These are phyloP conservation scores for Amaranthus hypochondriacus DNA, from an alignment of 148 eudicot genomes.

Conservation along the genomic window DNA sequence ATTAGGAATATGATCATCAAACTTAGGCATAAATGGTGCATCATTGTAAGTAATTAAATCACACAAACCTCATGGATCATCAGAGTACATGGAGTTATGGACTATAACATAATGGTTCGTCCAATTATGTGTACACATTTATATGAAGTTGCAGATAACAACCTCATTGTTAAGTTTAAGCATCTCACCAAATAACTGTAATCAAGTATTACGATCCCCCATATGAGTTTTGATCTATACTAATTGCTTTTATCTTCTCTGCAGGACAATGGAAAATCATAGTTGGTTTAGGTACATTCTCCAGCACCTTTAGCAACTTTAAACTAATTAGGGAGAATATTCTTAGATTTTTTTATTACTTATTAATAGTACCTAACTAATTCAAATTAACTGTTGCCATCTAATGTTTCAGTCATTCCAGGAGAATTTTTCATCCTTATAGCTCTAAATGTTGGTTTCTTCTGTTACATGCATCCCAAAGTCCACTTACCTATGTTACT, in stretches of 20 bases:
- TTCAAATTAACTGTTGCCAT: background rate
- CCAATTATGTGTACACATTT: too few species aligned
- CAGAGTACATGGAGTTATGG: too few species aligned
- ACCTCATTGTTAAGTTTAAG: too few species aligned
- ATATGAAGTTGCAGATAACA: too few species aligned
- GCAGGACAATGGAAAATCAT: conserved; percentile 12
- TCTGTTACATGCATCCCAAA: conserved; percentile 13
- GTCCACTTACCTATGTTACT: background rate
- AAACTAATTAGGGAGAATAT: background rate
- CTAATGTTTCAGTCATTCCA: conserved; percentile 9
- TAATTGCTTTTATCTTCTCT: conserved; percentile 3
- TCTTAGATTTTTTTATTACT: background rate
- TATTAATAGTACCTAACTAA: background rate
- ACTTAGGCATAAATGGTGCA: too few species aligned
- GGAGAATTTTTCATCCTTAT: background rate
- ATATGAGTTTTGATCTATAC: background rate
- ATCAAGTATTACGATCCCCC: background rate
- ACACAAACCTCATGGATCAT: too few species aligned
- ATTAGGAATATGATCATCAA: too few species aligned
- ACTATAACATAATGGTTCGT: too few species aligned
- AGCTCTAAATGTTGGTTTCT: conserved; percentile 9
- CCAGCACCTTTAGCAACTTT: background rate
- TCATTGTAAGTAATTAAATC: too few species aligned
- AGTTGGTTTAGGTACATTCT: conserved; percentile 13
- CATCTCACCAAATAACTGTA: too few species aligned